phyloP scores from a whole-genome alignment of 441 rosid species.

The Lepidium campestre region DNA sequence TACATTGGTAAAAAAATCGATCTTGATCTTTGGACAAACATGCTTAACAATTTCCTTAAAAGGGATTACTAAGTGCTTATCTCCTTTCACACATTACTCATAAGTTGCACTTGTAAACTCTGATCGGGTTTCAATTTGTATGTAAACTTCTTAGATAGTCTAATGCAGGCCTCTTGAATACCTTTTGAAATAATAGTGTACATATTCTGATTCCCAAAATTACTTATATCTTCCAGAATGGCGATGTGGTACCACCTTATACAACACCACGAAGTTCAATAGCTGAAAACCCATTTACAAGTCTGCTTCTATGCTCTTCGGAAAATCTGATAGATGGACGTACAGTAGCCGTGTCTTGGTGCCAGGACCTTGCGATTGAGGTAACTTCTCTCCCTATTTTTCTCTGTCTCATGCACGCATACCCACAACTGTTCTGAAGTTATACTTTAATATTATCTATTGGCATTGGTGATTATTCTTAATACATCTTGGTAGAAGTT shows the following conservation, averaged over 20 bases:
- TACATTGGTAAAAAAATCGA: neutral
- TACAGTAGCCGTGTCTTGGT: constrained; percentile 64
- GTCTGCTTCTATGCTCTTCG: constrained; percentile 72
- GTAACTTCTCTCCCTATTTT: constrained; percentile 33
- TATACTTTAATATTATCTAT: neutral
- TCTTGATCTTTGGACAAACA: constrained; percentile 1
- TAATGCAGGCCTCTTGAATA: neutral
- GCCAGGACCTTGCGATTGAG: constrained; percentile 81
- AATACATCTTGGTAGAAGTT: neutral
- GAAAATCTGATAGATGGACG: constrained; percentile 30
- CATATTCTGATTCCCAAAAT: constrained; percentile 14
- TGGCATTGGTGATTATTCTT: neutral
- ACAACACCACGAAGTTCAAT: constrained; percentile 75
- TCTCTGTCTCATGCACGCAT: neutral
- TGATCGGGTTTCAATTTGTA: constrained; percentile 1
- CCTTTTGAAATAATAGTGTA: neutral
- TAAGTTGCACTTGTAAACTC: neutral
- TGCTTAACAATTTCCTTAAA: neutral
- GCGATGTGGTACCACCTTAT: constrained; percentile 69
- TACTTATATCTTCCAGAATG: constrained; percentile 55
- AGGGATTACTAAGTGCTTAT: neutral
- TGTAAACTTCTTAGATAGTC: neutral
- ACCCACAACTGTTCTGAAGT: neutral
- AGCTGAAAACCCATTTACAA: constrained; percentile 93
- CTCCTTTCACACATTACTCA: neutral